Evolutionary conservation across 140 eudicot species (phyloP), one percentile per base, ranked within the genome.

Genomic region (Flaveria floridana): DNA sequence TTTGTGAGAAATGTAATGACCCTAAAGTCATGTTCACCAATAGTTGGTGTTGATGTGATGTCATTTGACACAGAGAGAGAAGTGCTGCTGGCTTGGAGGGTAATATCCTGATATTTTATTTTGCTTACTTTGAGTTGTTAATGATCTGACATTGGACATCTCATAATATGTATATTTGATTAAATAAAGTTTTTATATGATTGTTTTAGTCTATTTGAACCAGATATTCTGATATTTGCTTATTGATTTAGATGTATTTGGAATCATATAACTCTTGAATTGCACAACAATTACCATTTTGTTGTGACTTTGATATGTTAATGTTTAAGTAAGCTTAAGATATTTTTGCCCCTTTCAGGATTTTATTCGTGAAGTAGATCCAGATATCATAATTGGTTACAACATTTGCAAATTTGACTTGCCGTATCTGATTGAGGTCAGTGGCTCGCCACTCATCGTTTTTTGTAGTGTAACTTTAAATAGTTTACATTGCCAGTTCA

Each of bases 21-120:
- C 67, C 83, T 90, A 73, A 90, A 94, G 76, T 85, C 99, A 59
- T 94, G 99, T 78, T 84, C 99, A 34, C 91, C 99, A 1, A 93
- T 93, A 81, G 97, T 90, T 70, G 99, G 97, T 59, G 99, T 90
- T 75, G 99, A 94, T 80, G 96, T 94, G 65, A 88, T 94, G 97
- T 94, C 99, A 59, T 94, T 94, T 79, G 97, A 90, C 65, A 86
- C 96, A 48, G 99, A 94, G 71, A 94, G 77, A 86, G 97, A 94
- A 75, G 85, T 94, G 50, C 67, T 94, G 80, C 83, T 90, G 73
- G 99, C 99, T 79, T 94, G 99, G 99, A 90, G 85, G 99, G 99
- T 94, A 87, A 84, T 72, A 8, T 71, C 70, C 18, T 47, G 39
- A 23, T 46, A 18, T 44, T 39, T 23, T 28, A 34, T 56, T 28